A percentile compares a stretch with the other conserved stretches of the same genome.
phyloP scores from a whole-genome alignment of 75 land plant genomes.

The Cupressus sempervirens region DNA sequence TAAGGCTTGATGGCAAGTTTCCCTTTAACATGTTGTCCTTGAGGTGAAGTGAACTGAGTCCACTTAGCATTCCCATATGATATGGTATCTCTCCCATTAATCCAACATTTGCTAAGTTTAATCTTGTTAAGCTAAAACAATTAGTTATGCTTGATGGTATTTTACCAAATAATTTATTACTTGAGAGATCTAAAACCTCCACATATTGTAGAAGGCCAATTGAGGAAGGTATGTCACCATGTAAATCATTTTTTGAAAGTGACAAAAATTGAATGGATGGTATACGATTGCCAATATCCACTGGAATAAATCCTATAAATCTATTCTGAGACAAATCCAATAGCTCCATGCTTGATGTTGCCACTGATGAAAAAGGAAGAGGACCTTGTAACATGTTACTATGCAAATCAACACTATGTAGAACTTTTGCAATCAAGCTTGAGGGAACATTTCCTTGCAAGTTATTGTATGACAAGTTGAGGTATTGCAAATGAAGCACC shows the following conservation, averaged over 20 bases:
- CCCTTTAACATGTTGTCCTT: constrained; percentile 26
- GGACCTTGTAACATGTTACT: neutral
- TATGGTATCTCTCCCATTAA: neutral
- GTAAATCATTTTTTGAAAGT: neutral
- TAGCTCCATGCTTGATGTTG: neutral
- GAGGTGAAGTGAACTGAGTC: neutral
- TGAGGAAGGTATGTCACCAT: neutral
- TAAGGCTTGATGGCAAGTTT: neutral
- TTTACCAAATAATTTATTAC: neutral
- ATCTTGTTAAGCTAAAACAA: neutral
- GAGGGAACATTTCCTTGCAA: neutral
- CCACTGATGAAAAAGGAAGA: neutral
- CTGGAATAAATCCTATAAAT: neutral
- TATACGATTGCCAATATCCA: neutral
- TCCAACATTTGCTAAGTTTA: neutral
- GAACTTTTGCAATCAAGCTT: neutral
- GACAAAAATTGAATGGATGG: neutral
- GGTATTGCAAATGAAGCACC: neutral
- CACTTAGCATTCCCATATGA: neutral
- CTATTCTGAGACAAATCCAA: neutral
- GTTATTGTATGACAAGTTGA: neutral
- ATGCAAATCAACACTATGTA: too few relatives aligned
- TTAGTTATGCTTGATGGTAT: too few relatives aligned
- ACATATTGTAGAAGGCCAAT: neutral
- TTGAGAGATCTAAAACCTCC: neutral